Conservation (phyloP, 768 basidiomycete species). For the Kwoniella dejecticola region DNA sequence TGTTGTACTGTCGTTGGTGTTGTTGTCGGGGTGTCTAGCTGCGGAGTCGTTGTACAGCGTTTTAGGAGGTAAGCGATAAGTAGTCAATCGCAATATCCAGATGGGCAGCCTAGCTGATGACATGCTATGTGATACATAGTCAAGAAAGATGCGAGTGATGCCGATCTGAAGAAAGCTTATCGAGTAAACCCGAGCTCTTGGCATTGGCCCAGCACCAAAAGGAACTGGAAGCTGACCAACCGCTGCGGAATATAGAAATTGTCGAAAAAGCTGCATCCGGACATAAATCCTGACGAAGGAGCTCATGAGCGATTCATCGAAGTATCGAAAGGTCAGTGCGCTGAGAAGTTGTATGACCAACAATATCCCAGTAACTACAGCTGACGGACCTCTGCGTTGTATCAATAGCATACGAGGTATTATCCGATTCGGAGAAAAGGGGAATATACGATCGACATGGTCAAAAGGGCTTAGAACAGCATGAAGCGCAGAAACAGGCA, state of each 20-base stretch:
- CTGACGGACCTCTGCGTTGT: neutral
- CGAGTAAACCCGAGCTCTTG: too few species aligned
- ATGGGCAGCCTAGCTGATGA: neutral
- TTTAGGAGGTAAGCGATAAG: constrained; percentile 68
- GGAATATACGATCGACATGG: constrained; percentile 92
- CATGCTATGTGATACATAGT: constrained; percentile 56
- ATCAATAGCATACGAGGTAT: constrained; percentile 78
- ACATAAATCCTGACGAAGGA: constrained; percentile 82
- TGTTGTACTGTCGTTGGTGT: constrained; percentile 30
- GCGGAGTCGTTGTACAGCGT: constrained; percentile 64
- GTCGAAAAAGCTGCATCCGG: constrained; percentile 86
- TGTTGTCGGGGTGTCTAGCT: constrained; percentile 40
- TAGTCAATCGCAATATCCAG: too few species aligned
- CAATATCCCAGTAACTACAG: neutral
- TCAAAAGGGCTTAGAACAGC: constrained; percentile 86
- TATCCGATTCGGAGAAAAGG: constrained; percentile 87
- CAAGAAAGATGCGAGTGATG: constrained; percentile 75
- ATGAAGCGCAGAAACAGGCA: constrained; percentile 64
- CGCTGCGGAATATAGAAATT: constrained; percentile 62
- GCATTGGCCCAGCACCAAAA: constrained; percentile 5
- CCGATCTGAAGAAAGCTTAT: constrained; percentile 89
- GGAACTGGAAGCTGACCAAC: neutral
- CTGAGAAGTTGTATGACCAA: constrained; percentile 2
- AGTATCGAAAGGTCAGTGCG: constrained; percentile 74
- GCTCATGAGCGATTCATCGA: constrained; percentile 87